Evolutionary conservation across 1,284 basidiomycete species (phyloP), one percentile per base, ranked within the genome.

Genomic region (Ganoderma leucocontextum): DNA sequence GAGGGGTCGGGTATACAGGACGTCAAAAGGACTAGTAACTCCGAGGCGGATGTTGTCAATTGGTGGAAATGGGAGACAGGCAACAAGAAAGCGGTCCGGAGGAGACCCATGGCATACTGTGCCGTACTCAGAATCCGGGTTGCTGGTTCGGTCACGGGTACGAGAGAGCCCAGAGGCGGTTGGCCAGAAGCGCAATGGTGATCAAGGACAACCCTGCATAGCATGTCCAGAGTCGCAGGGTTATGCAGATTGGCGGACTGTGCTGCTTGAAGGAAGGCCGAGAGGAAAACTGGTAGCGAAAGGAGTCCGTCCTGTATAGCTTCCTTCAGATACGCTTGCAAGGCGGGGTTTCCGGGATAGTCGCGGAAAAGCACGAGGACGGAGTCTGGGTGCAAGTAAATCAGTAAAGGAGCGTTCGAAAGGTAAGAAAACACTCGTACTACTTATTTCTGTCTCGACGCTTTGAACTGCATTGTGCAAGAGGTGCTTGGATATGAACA

Each of bases 161-260:
- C 80, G 55, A 91, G 76, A 12, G 89, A 88, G 7, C 86, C 84
- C 1, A 84, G 75, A 0, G 89, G 80, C 29, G 85, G 78, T 63
- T 86, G 71, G n/a, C 87, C 86, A 35, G 87, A 85, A 15, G 86
- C 79, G 74, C 90, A 89, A 75, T 91, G 88, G 3, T 82, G 81
- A 65, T 91, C 86, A 57, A 92, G 80, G 7, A 86, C 88, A 49
- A 89, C 82, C 59, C 86, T 85, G 77, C 90, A 93, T 10, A 94
- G 85, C 73, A 86, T 85, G 75, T 92, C 87, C 47, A 94, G 81
- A 2, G 91, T 93, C 0, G 88, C 85, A 10, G 85, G 80, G 49
- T 87, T 83, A 71, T 91, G 89, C 38, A 92, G 74, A 44, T 89
- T 81, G 29, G 80, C 76, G 12, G 84, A 82, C 39, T 80, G 79